Evolutionary conservation across 169 alveolate species (phyloP).

Genomic region (Neospora caninum): DNA sequence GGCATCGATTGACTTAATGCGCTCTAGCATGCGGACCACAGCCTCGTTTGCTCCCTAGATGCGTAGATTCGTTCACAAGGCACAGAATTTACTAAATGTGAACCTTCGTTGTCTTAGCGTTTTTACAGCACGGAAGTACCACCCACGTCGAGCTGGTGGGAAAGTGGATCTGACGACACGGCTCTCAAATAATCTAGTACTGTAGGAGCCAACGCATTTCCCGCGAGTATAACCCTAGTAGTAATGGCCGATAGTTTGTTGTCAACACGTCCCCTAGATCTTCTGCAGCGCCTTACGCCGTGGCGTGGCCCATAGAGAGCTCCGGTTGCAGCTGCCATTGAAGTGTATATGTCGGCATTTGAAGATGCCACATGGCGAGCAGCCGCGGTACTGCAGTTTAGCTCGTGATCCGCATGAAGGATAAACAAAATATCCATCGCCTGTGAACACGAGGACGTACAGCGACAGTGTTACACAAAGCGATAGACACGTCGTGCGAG

Average conservation of each 20-base stretch:
- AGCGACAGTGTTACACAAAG: background rate
- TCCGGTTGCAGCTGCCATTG: constrained; percentile 88
- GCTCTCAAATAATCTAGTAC: background rate
- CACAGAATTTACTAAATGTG: constrained; percentile 83
- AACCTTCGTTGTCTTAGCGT: too few relatives aligned
- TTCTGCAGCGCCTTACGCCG: constrained; percentile 61
- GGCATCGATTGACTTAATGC: constrained; percentile 77
- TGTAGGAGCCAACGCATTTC: background rate
- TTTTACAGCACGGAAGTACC: background rate
- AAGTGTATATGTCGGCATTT: constrained; percentile 82
- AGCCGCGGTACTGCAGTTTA: constrained; percentile 87
- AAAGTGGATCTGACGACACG: too few relatives aligned
- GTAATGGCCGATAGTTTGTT: too few relatives aligned
- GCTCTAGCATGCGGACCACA: constrained; percentile 86
- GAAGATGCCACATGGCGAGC: constrained; percentile 86
- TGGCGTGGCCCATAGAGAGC: constrained; percentile 69
- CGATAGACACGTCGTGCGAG: too few relatives aligned
- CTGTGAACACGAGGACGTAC: constrained; percentile 60
- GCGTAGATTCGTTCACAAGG: constrained; percentile 81
- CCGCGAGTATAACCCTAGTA: background rate
- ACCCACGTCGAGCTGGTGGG: background rate
- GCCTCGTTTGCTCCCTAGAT: constrained; percentile 92
- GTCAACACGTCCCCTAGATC: too few relatives aligned
- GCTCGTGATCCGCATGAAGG: constrained; percentile 89
- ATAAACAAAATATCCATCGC: constrained; percentile 85